phyloP scores from a whole-genome alignment of 2,329 filamentous ascomycete genomes.

The Sphaerulina musiva region DNA sequence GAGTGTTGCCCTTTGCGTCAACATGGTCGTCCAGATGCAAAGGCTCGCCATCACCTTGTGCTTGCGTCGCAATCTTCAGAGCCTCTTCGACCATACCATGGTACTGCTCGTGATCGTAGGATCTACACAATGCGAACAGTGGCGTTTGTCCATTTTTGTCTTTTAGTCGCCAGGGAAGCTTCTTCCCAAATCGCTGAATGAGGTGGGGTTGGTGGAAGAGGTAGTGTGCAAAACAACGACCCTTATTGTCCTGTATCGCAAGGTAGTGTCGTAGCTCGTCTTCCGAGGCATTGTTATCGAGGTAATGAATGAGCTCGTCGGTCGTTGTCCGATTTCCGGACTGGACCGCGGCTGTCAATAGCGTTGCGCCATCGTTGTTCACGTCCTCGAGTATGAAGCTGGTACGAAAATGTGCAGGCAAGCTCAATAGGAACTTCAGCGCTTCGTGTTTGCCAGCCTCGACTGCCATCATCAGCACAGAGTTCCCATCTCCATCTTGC shows the following conservation, averaged over 20 bases:
- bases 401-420: slow-evolving; percentile 68
- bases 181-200: slow-evolving; percentile 66
- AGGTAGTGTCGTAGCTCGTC: slow-evolving; percentile 62
- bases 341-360: slow-evolving; percentile 86
- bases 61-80: slow-evolving; percentile 62
- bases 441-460: slow-evolving; percentile 59
- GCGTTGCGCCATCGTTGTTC: slow-evolving; percentile 82
- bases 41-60: slow-evolving; percentile 71
- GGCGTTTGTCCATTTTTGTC: slow-evolving; percentile 99
- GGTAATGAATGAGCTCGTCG: slow-evolving; percentile 64
- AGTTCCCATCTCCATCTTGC: slow-evolving; percentile 65
- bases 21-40: slow-evolving; percentile 89
- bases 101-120: slow-evolving; percentile 88
- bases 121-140: slow-evolving; percentile 86
- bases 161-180: slow-evolving; percentile 81
- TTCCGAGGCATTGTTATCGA: slow-evolving; percentile 52
- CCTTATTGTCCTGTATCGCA: slow-evolving; percentile 69
- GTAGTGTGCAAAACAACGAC: slow-evolving; percentile 89
- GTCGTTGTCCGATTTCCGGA: slow-evolving; percentile 69
- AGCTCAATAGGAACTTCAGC: slow-evolving; percentile 71
- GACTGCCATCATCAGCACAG: slow-evolving; percentile 57
- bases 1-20: slow-evolving; percentile 84
- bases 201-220: slow-evolving; percentile 83
- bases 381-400: slow-evolving; percentile 69
- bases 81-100: slow-evolving; percentile 79